These are phyloP conservation scores for Asterionellopsis glacialis DNA, from an alignment of 108 stramenopile genomes.

Conservation along the genomic window DNA sequence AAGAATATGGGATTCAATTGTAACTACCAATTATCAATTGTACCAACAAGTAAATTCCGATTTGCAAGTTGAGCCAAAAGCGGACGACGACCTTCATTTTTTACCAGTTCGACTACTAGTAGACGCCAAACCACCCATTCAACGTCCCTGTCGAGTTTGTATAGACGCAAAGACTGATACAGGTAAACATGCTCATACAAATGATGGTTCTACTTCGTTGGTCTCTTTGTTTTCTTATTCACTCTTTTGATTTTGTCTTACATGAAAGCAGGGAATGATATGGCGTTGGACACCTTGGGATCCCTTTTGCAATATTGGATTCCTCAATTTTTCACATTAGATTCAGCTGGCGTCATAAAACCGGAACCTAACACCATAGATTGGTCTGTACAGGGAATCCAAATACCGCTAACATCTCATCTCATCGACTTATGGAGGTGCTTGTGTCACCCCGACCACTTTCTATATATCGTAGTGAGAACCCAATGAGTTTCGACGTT, in stretches of 20 bases:
- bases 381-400: constrained; percentile 64
- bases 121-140: constrained; percentile 53
- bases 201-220: no score
- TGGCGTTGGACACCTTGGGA: constrained; percentile 38
- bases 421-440: constrained; percentile 60
- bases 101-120: constrained; percentile 68
- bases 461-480: constrained; percentile 43
- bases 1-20: constrained; percentile 64
- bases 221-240: background rate
- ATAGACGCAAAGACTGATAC: no score
- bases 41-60: constrained; percentile 42
- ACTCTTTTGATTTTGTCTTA: background rate
- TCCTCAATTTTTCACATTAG: constrained; percentile 35
- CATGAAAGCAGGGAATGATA: background rate
- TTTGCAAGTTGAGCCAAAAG: constrained; percentile 21
- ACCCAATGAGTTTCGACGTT: no score
- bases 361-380: constrained; percentile 1
- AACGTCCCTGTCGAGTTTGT: constrained; percentile 28
- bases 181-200: no score
- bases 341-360: constrained; percentile 10
- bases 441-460: constrained; percentile 74
- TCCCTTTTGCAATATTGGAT: constrained; percentile 36
- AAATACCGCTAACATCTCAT: constrained; percentile 38
- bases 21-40: constrained; percentile 30
- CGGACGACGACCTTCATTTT: constrained; percentile 15